Evolutionary conservation across 1,139 yeast genomes (phyloP), one percentile per base, ranked within the genome.

Genomic region (Candida dubliniensis): DNA sequence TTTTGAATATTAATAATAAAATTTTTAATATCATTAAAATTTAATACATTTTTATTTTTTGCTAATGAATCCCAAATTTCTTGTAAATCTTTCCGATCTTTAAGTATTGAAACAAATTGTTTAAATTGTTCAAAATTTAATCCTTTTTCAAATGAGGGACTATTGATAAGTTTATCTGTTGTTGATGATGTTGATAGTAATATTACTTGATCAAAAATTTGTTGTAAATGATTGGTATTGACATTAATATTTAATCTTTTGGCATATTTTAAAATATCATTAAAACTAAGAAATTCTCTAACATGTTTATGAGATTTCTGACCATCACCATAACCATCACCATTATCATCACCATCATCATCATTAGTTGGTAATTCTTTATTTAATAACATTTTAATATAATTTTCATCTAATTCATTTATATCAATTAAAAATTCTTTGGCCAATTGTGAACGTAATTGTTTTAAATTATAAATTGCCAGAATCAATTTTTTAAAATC

Each of bases 51-150:
- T 77, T 57, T 15, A 64, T 40, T 42, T 3, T 53, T 59, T 38
- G 58, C 55, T 6, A 64, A 11, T 1, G 48, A 31, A 66, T 71
- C 33, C 69, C 71, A 71, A 13, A 73, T 60, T 1, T 41, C 40
- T 2, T 45, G 46, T 8, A 74, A 54, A 45, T 73, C 79, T 31
- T 57, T 53, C 38, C 79, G 55, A 30, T 52, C 56, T 48, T 72
- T 72, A 37, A 74, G 56, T 1, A 62, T 63, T 26, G 79, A 74
- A 1, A 91, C 91, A 61, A 90, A 88, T 25, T 63, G 60, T 57
- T 86, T 84, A 61, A 91, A 91, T 53, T 87, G 89, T 2, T 72
- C 74, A 55, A 88, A 89, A 49, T 79, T 75, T 25, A 91, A 64
- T 1, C 62, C 62, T 23, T 44, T 36, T 35, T 50, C 53, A 34